Base-by-base conservation (phyloP, 73 alveolate genomes). In the Paraurostyla sp. region DNA sequence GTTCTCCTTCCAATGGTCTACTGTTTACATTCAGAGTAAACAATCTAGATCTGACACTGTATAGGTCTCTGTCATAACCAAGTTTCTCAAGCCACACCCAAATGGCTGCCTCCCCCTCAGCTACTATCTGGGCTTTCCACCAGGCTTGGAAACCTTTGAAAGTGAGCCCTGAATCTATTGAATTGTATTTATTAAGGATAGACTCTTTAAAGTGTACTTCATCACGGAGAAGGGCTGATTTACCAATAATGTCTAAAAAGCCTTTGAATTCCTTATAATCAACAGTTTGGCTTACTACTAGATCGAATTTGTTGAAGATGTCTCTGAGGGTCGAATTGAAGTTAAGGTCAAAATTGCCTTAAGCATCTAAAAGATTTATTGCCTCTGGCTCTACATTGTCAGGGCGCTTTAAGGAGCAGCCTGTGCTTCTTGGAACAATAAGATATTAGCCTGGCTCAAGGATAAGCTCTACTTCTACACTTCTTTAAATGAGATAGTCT, bases 381-480 rank as follows among this genome's bases (percentile, higher is more conserved):
- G 73, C 41, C 38, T 30, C 85, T 1, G 80, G 25, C 22, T 52
- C 60, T 30, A 88, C 80, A 63, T 60, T 49, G 30, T 30, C 58
- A 38, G 92, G 68, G 52, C 97, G 86, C 73, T 96, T 95, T 58
- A 97, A 89, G 38, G 80, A 68, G 51, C 98, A 93, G 25, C 99
- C 99, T 62, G 97, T 92, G 18, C 99, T 97, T 41, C 97, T 90
- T 3, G 99, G 99, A 13, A 98, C 92, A 42, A 98, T 88, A 22
- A 97, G 62, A 87, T 98, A 98, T 35, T 89, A 88, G 18, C 99
- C 99, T 6, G 92, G 93, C 29, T 97, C 96, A 32, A 96, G 85
- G 41, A 92, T 94, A 35, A 91, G 60, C 80, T 95, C 98, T 7
- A 88, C 32, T 36, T 87, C 88, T 7, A 46, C 57, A 43, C 94